Conservation (phyloP, 192 early-diverging fungal genomes). For the Backusella australiensis region DNA sequence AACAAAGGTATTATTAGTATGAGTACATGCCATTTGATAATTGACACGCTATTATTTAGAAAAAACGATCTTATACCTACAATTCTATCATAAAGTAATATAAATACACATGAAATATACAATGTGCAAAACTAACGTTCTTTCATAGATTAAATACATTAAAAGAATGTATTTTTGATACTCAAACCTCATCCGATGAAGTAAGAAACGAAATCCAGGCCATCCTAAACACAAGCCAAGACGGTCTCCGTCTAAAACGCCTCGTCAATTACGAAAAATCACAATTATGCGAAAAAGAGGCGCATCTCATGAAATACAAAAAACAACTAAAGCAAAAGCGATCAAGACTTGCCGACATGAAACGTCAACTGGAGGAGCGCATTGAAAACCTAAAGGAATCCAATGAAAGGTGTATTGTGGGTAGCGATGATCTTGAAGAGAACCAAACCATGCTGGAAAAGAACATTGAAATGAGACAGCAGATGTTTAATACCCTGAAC, state of each 20-base stretch:
- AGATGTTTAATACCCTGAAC: slow-evolving; percentile 25
- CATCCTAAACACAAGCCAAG: slow-evolving; percentile 12
- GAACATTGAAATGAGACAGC: slow-evolving; percentile 30
- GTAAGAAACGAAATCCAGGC: slow-evolving; percentile 20
- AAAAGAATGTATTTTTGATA: slow-evolving; percentile 35
- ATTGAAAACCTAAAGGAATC: not conserved
- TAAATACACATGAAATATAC: not conserved
- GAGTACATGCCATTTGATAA: no score
- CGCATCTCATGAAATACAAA: not conserved
- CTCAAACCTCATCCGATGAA: slow-evolving; percentile 29
- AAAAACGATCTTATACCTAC: slow-evolving; percentile 53
- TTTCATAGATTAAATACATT: slow-evolving; percentile 27
- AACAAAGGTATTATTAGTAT: not conserved
- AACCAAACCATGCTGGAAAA: slow-evolving; percentile 20
- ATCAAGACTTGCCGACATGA: not conserved
- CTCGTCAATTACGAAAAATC: not conserved
- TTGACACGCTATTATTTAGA: not conserved
- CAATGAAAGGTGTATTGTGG: not conserved
- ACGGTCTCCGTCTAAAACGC: slow-evolving; percentile 5
- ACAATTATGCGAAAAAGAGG: slow-evolving; percentile 8
- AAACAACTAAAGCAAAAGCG: not conserved
- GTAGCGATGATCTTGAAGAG: slow-evolving; percentile 14
- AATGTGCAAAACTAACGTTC: not conserved
- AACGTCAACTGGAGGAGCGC: not conserved
- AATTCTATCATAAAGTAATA: slow-evolving; percentile 44